Evolutionary conservation across 164 flowering plant species (phyloP).

Genomic region (Platanus orientalis): DNA sequence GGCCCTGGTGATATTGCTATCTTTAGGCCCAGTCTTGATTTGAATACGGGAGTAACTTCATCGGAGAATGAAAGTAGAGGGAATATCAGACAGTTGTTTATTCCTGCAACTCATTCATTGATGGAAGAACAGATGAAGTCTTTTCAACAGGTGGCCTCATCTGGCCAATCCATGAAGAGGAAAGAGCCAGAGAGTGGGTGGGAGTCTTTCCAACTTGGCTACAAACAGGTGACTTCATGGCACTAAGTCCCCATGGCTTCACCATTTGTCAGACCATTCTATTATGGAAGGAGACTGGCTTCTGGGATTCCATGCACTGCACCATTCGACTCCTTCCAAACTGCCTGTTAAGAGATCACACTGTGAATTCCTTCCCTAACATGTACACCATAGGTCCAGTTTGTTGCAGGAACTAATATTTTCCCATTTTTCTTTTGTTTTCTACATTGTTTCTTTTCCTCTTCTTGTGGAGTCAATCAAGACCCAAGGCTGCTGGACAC

Average conservation of each 20-base stretch:
- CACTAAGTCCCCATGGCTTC: neutral
- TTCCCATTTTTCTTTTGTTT: too few relatives aligned
- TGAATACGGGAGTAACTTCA: slow-evolving; percentile 5
- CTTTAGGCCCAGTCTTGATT: slow-evolving; percentile 19
- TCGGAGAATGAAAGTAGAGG: slow-evolving; percentile 17
- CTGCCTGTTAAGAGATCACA: too few relatives aligned
- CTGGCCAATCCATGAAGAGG: slow-evolving; percentile 13
- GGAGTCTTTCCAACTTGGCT: slow-evolving; percentile 11
- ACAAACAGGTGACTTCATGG: slow-evolving; percentile 13
- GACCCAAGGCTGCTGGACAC: too few relatives aligned
- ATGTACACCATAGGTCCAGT: too few relatives aligned
- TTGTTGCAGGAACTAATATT: too few relatives aligned
- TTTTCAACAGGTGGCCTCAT: slow-evolving; percentile 7
- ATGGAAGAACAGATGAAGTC: slow-evolving; percentile 23
- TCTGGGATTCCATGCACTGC: too few relatives aligned
- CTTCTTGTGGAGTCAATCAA: too few relatives aligned
- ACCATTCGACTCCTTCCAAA: too few relatives aligned
- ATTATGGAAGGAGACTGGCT: too few relatives aligned
- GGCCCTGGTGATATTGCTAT: slow-evolving; percentile 9
- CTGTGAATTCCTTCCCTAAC: too few relatives aligned
- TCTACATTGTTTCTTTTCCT: too few relatives aligned
- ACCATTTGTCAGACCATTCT: too few relatives aligned
- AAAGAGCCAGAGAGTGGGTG: slow-evolving; percentile 13
- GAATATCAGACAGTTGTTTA: slow-evolving; percentile 10
- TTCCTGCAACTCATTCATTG: slow-evolving; percentile 11